Evolutionary conservation across 148 eudicot genomes (phyloP).

Genomic region (Mesembryanthemum crystallinum): DNA sequence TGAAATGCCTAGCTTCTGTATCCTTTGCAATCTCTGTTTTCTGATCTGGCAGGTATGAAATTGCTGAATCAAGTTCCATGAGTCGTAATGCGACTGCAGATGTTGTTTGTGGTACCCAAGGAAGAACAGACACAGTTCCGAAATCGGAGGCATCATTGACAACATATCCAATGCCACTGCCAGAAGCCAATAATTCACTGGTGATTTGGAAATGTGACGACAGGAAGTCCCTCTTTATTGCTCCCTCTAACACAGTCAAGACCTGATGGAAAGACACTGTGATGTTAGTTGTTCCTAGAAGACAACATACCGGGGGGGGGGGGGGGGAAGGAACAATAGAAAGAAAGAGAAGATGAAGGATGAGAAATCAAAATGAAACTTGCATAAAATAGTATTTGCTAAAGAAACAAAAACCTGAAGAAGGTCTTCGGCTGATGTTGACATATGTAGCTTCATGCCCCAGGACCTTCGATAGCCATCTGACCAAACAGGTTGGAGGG

Average conservation of each 20-base stretch:
- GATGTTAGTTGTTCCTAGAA: neutral
- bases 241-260: constrained; percentile 62
- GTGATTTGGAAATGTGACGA: constrained; percentile 60
- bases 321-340: too few relatives aligned
- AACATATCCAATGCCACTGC: constrained; percentile 30
- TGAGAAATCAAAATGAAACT: too few relatives aligned
- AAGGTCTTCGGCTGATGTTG: constrained; percentile 61
- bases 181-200: constrained; percentile 44
- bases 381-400: neutral
- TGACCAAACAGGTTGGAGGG: constrained; percentile 68
- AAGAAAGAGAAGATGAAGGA: too few relatives aligned
- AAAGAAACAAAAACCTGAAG: constrained; percentile 56
- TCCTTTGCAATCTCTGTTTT: constrained; percentile 43
- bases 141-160: constrained; percentile 24
- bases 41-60: constrained; percentile 51
- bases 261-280: constrained; percentile 34
- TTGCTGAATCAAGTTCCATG: constrained; percentile 78
- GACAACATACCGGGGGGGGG: neutral
- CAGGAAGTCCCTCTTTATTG: constrained; percentile 57
- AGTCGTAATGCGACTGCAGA: constrained; percentile 81
- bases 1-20: constrained; percentile 40
- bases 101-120: constrained; percentile 86
- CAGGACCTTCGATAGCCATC: constrained; percentile 60
- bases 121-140: constrained; percentile 55
- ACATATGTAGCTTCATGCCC: constrained; percentile 55